Base-by-base conservation (phyloP, 2,329 filamentous ascomycete species). In the Aureobasidium mangrovei region DNA sequence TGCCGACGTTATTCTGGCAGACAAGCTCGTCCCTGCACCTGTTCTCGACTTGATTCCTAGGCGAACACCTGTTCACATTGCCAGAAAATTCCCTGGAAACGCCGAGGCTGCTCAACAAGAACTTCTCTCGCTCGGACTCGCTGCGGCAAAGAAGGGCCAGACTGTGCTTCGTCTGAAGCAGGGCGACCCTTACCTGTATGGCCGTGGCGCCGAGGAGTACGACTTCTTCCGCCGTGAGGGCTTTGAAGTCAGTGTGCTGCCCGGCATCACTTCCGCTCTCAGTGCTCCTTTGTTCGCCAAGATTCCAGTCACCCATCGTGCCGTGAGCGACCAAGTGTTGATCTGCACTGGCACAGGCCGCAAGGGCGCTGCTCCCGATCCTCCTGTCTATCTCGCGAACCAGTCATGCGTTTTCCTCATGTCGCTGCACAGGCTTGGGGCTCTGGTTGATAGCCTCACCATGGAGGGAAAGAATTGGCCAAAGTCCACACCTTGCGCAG, bases 331-430 rank as follows among this genome's bases (percentile, higher is more conserved):
- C 65, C 91, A 97, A 69, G 84, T 98, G 0, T 77, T 98, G 28
- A 80, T 98, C n/a, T 97, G 93, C 72, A 98, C 93, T 0, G 93
- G 93, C 0, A 98, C 93, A 0, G 93, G 93, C 0, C 82, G 93
- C 64, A 94, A 95, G 71, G 93, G 93, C 9, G 85, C 81, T 53
- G 76, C 88, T 0, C 90, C 90, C 0, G 74, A 81, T n/a, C 89
- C 90, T 33, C 93, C 93, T 0, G 83, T 84, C 58, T 95, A 83
- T 67, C 81, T 91, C 0, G 68, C 77, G 2, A 85, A 80, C 7
- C 80, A 91, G 55, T 97, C 93, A 0, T 87, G 93, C 1, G 87
- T 98, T 3, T 95, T 97, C 60, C 73, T 98, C 45, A 98, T 98
- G 93, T 89, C 89, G 3, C 73, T 98, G 59, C 93, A 98, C 71